Evolutionary conservation across 495 filamentous ascomycete genomes (phyloP), one percentile per base, ranked within the genome.

Genomic region (Aspergillus bridgeri): DNA sequence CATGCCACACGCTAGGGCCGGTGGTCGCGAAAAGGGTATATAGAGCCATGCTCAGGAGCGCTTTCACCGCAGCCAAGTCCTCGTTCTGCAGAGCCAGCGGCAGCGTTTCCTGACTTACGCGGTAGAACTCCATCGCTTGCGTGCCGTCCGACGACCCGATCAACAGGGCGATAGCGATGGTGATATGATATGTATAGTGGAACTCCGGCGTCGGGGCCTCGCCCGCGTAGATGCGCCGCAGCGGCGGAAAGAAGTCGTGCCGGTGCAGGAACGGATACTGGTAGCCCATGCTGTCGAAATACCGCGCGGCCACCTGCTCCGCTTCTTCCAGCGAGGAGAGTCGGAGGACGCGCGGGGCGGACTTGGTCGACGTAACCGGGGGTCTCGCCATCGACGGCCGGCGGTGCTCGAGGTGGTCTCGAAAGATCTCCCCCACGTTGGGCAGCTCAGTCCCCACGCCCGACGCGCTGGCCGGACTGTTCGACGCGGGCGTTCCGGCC

Each of bases 1-100:
- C 68, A 65, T 82, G 79, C 79, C 79, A 82, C 15, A 82, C 75
- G 46, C 79, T 79, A 0, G 79, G 79, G 0, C 76, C 78, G 3
- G 75, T 65, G 1, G 79, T 77, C 2, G 79, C 69, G 60, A 81
- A 81, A 64, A 79, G 69, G 0, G 79, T 80, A 57, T 81, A 82
- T 22, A 81, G 60, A 0, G 78, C 78, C 25, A 81, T 53, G n/a
- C 79, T 75, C 23, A 82, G 65, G 43, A 81, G 57, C 2, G 78
- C 77, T 42, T 78, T 73, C 21, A 82, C 60, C 6, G 75, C 72
- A 2, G 73, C 61, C 42, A 76, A 44, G 47, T 78, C 75, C 51
- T 78, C 75, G 50, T 76, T 78, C 56, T 77, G 75, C 42, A 78
- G 48, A 3, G 73, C 72, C 50, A 67, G 50, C 2, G 74, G 51